Evolutionary conservation across 305 asterid species (phyloP), one percentile per base, ranked within the genome.

Genomic region (Solanum aculeatissimum): DNA sequence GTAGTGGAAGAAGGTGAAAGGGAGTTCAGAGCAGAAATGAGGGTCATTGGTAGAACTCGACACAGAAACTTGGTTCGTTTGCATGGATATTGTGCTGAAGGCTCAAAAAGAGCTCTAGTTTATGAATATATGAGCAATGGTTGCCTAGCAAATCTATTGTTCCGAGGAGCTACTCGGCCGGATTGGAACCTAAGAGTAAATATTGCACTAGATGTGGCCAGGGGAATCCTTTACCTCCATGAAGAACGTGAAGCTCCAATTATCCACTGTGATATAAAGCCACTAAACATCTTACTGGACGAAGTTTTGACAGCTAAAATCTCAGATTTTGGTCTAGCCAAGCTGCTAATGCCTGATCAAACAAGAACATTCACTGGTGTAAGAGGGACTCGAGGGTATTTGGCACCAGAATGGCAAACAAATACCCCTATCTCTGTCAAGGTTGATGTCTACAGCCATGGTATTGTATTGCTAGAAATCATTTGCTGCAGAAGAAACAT

Each of bases 161-260:
- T 86, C 47, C 7, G 29, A 84, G 57, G 68, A 25, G 69, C 69
- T 32, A 75, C 23, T n/a, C 86, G n/a, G 40, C 84, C 84, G 0
- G 84, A 58, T 49, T 89, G 92, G 91, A 51, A 72, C 3, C 58
- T 40, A 25, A 86, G 88, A 83, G 75, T 63, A n/a, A 84, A 27
- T 82, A 90, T 93, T 75, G 93, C 93, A 1, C 72, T 92, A 18
- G 93, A 91, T 40, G 86, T 88, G 1, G 93, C 93, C 1, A 93
- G 87, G 85, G 94, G 93, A 62, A 90, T 93, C 77, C 89, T 91
- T 2, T 93, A 93, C 19, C 88, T 93, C 4, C 96, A 93, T 54
- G 94, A 93, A 79, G 95, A 93, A 83, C 91, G 96, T 23, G 90
- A 92, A 13, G 93, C 92, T 45, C 89, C 93, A 78, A 93, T 93